Evolutionary conservation across 345 rosid species (phyloP).

Genomic region (Salix brachista): DNA sequence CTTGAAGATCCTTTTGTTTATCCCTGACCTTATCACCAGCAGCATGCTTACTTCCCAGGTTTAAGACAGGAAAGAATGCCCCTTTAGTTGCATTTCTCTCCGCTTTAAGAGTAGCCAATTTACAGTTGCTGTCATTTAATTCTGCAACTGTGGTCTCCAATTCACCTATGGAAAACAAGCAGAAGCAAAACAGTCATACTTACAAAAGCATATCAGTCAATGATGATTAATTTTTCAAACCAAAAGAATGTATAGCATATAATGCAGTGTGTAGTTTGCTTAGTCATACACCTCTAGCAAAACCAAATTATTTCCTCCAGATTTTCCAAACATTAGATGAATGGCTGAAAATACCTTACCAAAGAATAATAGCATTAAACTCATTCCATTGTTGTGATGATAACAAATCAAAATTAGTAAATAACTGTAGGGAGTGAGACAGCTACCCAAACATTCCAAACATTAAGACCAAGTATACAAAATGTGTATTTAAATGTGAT

Average conservation of each 20-base stretch:
- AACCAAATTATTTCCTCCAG: too few relatives aligned
- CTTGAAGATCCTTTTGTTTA: constrained; percentile 65
- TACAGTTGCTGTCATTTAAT: constrained; percentile 59
- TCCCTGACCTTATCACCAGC: constrained; percentile 57
- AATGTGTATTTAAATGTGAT: not conserved
- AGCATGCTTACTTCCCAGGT: constrained; percentile 55
- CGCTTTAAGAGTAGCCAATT: constrained; percentile 67
- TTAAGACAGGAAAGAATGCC: constrained; percentile 66
- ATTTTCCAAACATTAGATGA: too few relatives aligned
- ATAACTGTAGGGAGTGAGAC: not conserved
- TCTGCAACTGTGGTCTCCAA: constrained; percentile 56
- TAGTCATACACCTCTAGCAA: too few relatives aligned
- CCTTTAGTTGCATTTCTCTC: constrained; percentile 83
- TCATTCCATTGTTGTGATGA: too few relatives aligned
- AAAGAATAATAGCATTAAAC: too few relatives aligned
- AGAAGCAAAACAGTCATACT: constrained; percentile 7
- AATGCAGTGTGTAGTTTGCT: too few relatives aligned
- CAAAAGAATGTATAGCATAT: not conserved
- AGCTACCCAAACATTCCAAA: not conserved
- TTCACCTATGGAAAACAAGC: constrained; percentile 56
- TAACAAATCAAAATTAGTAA: not conserved
- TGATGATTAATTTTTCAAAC: not conserved
- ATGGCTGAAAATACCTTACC: too few relatives aligned
- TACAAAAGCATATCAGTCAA: not conserved
- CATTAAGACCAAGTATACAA: not conserved